Conservation (phyloP, 768 basidiomycete species). For the Lentinula edodes region DNA sequence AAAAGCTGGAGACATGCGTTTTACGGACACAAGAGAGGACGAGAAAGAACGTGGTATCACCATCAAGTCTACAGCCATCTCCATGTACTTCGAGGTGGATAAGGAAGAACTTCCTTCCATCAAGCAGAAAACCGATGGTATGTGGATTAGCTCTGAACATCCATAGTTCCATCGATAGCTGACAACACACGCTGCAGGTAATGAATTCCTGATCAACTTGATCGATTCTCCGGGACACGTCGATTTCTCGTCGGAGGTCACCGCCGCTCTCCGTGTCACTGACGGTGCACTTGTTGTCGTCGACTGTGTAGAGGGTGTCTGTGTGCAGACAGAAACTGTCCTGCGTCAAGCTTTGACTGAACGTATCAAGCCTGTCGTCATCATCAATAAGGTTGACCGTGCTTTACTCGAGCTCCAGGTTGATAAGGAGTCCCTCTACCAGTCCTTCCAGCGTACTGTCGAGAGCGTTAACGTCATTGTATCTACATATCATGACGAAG, state of each 20-base stretch:
- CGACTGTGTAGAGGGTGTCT: constrained; percentile 99
- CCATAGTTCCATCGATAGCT: neutral
- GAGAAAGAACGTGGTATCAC: constrained; percentile 99
- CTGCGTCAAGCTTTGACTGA: constrained; percentile 95
- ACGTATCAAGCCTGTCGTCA: constrained; percentile 98
- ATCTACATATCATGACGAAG: constrained; percentile 91
- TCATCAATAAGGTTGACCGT: constrained; percentile 99
- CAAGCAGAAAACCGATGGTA: constrained; percentile 92
- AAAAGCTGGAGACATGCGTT: constrained; percentile 95
- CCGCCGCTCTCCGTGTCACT: constrained; percentile 98
- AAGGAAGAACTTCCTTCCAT: constrained; percentile 84
- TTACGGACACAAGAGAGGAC: constrained; percentile 95
- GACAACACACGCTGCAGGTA: constrained; percentile 37
- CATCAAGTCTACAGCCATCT: constrained; percentile 99
- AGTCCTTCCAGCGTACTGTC: constrained; percentile 95
- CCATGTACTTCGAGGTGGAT: constrained; percentile 96
- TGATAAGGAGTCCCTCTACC: constrained; percentile 93
- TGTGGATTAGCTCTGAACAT: constrained; percentile 16
- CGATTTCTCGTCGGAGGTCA: constrained; percentile 99
- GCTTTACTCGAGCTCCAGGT: constrained; percentile 98
- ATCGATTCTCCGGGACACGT: constrained; percentile 99
- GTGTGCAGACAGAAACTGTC: constrained; percentile 99
- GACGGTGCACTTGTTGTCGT: constrained; percentile 99
- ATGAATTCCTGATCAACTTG: constrained; percentile 99
- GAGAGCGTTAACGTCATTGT: constrained; percentile 98